These are phyloP conservation scores for Arthrobotrys sinensis DNA, from an alignment of 2,329 filamentous ascomycete genomes.

Conservation along the genomic window DNA sequence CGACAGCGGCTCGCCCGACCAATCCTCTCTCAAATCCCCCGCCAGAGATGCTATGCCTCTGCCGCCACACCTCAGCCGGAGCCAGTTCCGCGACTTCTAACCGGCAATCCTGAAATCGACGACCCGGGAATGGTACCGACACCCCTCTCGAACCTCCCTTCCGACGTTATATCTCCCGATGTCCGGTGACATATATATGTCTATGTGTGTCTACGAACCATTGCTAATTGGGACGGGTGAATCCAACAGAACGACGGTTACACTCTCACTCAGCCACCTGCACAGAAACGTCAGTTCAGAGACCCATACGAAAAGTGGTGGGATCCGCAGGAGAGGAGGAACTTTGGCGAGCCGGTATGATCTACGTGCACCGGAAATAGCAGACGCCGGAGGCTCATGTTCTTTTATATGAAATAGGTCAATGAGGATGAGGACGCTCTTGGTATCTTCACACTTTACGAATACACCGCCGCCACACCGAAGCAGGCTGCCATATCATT, in stretches of 20 bases:
- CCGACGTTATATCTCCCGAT: neutral
- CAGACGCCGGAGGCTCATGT: neutral
- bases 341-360: conserved; percentile 86
- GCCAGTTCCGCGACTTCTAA: conserved; percentile 27
- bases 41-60: conserved; percentile 43
- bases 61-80: conserved; percentile 13
- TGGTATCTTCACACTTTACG: conserved; percentile 88
- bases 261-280: conserved; percentile 77
- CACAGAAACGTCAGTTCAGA: conserved; percentile 89
- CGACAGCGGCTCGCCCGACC: conserved; percentile 37
- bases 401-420: conserved; percentile 66
- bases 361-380: neutral
- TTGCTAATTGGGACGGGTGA: neutral
- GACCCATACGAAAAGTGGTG: conserved; percentile 96
- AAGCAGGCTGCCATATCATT: conserved; percentile 79
- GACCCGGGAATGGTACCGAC: conserved; percentile 57
- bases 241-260: conserved; percentile 84
- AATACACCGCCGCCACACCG: conserved; percentile 83
- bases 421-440: conserved; percentile 97
- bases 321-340: conserved; percentile 96
- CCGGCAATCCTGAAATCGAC: conserved; percentile 49
- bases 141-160: neutral
- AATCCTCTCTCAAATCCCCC: conserved; percentile 30
- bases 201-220: no score
- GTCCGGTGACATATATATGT: neutral